Percentiles rank a stretch among this genome's conserved stretches.
phyloP scores from a whole-genome alignment of 1,139 yeast genomes.

The Taiozyma sp. region DNA sequence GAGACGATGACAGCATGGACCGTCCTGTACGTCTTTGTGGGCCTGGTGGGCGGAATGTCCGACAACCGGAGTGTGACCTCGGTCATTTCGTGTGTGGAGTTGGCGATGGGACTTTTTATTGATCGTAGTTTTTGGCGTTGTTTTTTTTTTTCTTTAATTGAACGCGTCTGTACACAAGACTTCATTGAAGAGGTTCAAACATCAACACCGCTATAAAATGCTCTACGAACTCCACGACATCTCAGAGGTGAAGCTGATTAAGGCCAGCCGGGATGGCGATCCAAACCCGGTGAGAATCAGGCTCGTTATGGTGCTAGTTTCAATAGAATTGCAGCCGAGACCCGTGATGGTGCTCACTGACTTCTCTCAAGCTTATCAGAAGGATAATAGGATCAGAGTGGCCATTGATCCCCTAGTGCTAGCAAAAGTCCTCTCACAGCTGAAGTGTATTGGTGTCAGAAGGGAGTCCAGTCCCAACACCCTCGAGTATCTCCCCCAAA shows the following conservation, averaged over 20 bases:
- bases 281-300: not conserved
- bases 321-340: not conserved
- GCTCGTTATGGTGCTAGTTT: slow-evolving; percentile 2
- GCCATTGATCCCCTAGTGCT: not conserved
- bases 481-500: not conserved
- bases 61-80: not conserved
- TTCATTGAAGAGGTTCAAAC: not conserved
- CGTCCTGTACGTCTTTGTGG: not conserved
- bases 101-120: not conserved
- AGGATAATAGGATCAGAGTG: not conserved
- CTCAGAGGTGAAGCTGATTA: not conserved
- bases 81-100: not conserved
- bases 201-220: not conserved
- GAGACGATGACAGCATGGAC: slow-evolving; percentile 6
- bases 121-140: not conserved
- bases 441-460: not conserved
- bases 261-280: not conserved
- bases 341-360: slow-evolving; percentile 5
- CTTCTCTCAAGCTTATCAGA: slow-evolving; percentile 1
- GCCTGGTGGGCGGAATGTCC: not conserved
- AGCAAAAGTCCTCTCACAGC: not conserved
- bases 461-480: not conserved
- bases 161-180: not conserved
- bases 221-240: slow-evolving; percentile 5
- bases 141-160: not conserved